Evolutionary conservation across 768 basidiomycete species (phyloP).

Genomic region (Collybia sp.): DNA sequence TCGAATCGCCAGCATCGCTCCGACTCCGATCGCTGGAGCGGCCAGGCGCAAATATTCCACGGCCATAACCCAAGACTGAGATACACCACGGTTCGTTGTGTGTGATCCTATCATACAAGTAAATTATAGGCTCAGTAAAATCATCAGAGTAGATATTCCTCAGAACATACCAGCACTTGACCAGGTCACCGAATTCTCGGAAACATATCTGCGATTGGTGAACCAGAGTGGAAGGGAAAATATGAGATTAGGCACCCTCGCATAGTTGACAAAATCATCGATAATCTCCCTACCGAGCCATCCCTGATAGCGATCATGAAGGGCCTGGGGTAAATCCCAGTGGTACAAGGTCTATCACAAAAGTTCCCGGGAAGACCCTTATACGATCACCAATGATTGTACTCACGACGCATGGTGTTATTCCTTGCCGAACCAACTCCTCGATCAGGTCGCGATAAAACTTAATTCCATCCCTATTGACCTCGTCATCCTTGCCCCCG

Average conservation of each 20-base stretch:
- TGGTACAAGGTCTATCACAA: constrained; percentile 59
- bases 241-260: constrained; percentile 29
- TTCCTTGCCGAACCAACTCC: constrained; percentile 51
- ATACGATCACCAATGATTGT: background rate
- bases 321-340: constrained; percentile 73
- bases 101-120: constrained; percentile 43
- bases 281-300: constrained; percentile 69
- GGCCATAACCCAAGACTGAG: constrained; percentile 58
- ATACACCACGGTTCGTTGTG: constrained; percentile 73
- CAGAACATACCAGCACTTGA: constrained; percentile 58
- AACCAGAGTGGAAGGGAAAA: background rate
- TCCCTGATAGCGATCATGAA: constrained; percentile 71
- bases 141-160: constrained; percentile 3
- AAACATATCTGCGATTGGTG: constrained; percentile 50
- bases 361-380: background rate
- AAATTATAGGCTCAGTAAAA: constrained; percentile 2
- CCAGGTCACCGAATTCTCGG: constrained; percentile 64
- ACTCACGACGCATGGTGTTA: constrained; percentile 59
- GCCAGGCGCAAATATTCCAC: constrained; percentile 67
- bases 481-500: constrained; percentile 55
- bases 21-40: constrained; percentile 55
- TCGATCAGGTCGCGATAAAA: constrained; percentile 68
- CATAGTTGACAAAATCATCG: constrained; percentile 59
- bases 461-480: constrained; percentile 61
- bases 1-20: constrained; percentile 53